phyloP scores from a whole-genome alignment of 2,329 filamentous ascomycete genomes.

The Colletotrichum somersetense region DNA sequence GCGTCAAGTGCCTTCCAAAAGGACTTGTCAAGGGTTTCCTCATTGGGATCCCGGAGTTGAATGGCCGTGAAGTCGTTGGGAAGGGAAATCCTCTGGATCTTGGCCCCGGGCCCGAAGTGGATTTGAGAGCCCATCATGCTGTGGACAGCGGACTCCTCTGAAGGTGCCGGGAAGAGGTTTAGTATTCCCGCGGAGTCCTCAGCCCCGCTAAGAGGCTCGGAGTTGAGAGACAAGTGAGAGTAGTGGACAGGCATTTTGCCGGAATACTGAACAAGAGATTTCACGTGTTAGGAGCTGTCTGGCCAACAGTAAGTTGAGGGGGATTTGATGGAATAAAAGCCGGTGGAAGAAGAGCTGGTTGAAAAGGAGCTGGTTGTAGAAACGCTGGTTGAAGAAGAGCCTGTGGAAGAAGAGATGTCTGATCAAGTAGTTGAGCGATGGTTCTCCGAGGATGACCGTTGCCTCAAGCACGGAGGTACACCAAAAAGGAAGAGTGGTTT shows the following conservation, averaged over 20 bases:
- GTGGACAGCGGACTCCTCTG: not conserved
- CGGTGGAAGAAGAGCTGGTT: too few species aligned
- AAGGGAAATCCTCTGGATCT: not conserved
- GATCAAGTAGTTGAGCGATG: not conserved
- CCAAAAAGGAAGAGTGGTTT: too few species aligned
- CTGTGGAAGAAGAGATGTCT: too few species aligned
- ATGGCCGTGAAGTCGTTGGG: not conserved
- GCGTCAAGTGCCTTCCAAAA: not conserved
- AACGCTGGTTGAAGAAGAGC: too few species aligned
- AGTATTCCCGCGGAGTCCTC: rapidly evolving
- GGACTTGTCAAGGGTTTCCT: rapidly evolving
- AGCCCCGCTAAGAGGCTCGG: too few species aligned
- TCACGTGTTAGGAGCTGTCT: not conserved
- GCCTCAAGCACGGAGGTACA: not conserved
- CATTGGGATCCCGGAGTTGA: not conserved
- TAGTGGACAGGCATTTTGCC: not conserved
- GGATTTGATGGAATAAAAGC: too few species aligned
- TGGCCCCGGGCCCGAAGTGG: not conserved
- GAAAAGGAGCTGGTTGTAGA: too few species aligned
- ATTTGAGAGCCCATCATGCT: not conserved
- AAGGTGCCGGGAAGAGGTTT: not conserved
- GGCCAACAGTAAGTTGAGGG: too few species aligned
- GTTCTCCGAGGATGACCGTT: too few species aligned
- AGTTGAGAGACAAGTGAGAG: rapidly evolving
- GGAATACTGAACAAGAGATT: not conserved